phyloP scores from a whole-genome alignment of 331 rosid genomes.

The Rosa hybrid region DNA sequence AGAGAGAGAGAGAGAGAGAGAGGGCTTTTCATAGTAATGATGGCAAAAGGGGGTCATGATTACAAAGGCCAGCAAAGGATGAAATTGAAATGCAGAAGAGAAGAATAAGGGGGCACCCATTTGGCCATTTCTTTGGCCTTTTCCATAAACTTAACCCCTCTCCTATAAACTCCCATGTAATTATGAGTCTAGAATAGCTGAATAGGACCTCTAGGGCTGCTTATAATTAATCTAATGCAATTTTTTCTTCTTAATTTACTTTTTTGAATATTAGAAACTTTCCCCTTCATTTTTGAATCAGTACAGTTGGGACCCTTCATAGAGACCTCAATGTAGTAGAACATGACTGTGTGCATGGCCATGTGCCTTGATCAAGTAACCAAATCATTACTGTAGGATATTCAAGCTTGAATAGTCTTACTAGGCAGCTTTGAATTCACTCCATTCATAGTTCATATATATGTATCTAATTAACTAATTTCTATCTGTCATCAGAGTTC shows the following conservation, averaged over 20 bases:
- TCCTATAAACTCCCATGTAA: neutral
- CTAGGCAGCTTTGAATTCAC: neutral
- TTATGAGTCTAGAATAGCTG: neutral
- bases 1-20: constrained; percentile 43
- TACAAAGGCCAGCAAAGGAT: constrained; percentile 59
- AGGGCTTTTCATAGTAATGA: constrained; percentile 60
- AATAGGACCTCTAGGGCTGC: neutral
- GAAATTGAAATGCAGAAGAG: constrained; percentile 37
- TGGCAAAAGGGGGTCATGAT: constrained; percentile 67
- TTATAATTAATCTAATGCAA: neutral
- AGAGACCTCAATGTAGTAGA: constrained; percentile 21
- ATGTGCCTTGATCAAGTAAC: constrained; percentile 26
- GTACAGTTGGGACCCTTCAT: neutral
- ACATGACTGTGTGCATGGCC: constrained; percentile 25
- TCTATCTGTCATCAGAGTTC: neutral
- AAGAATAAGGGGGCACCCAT: constrained; percentile 21
- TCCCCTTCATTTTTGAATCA: constrained; percentile 34
- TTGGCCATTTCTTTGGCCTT: constrained; percentile 30
- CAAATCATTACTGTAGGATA: constrained; percentile 19
- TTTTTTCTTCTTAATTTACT: neutral
- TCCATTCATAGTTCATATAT: neutral
- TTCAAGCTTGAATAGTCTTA: neutral
- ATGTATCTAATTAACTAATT: neutral
- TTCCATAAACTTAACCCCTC: neutral
- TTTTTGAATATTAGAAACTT: constrained; percentile 41